A percentile compares a stretch with the other conserved stretches of the same genome.
These are phyloP conservation scores for Termitomyces sp. DNA, from an alignment of 768 basidiomycete species.

Conservation along the genomic window DNA sequence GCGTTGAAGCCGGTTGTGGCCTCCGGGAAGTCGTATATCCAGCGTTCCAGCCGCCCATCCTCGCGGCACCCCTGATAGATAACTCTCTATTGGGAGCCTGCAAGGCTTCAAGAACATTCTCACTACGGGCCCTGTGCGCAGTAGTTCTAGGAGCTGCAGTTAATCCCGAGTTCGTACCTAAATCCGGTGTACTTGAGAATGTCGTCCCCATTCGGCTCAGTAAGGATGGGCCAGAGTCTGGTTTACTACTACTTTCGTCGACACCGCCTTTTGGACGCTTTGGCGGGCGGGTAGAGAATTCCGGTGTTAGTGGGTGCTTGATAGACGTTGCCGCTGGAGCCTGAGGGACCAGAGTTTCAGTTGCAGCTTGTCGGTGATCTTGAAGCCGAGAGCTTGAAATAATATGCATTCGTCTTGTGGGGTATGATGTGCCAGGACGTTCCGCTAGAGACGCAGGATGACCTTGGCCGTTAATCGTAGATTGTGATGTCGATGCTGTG, in stretches of 20 bases:
- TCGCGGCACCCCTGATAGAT: slow-evolving; percentile 52
- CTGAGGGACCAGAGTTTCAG: background rate
- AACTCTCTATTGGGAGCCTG: slow-evolving; percentile 31
- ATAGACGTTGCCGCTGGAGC: slow-evolving; percentile 2
- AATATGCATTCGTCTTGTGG: slow-evolving; percentile 12
- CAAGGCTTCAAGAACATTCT: background rate
- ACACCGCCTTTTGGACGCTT: slow-evolving; percentile 28
- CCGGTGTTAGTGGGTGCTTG: slow-evolving; percentile 15
- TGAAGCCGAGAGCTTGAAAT: slow-evolving; percentile 4
- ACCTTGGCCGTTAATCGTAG: background rate
- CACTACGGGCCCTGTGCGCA: background rate
- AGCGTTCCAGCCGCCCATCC: slow-evolving; percentile 4
- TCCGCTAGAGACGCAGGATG: slow-evolving; percentile 3
- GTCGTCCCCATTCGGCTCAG: slow-evolving; percentile 34
- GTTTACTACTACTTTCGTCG: slow-evolving; percentile 9
- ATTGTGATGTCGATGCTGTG: background rate
- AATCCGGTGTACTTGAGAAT: background rate
- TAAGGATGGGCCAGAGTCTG: slow-evolving; percentile 28
- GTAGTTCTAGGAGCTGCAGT: background rate
- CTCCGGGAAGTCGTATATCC: background rate
- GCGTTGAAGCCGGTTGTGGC: slow-evolving; percentile 7
- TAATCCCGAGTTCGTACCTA: slow-evolving; percentile 1
- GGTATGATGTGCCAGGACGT: slow-evolving; percentile 4
- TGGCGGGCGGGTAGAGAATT: slow-evolving; percentile 24
- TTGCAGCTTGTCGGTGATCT: background rate